Percentiles rank a stretch among this genome's conserved stretches.
Evolutionary conservation across 352 stramenopile genomes (phyloP).

Genomic region (Pythium guiyangense): DNA sequence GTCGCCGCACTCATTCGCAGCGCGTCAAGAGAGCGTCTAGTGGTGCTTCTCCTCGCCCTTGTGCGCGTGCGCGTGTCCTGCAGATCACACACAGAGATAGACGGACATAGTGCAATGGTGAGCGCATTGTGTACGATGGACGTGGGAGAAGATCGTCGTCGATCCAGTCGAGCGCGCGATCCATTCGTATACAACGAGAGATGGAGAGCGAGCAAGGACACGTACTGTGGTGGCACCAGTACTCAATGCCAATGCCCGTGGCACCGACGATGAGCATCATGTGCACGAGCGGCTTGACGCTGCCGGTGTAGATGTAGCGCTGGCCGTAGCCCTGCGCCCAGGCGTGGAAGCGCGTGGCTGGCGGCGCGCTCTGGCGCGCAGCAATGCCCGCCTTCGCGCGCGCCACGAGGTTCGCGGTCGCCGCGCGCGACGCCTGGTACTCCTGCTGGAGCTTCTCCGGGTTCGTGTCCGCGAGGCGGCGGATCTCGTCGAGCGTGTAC

Average conservation of each 20-base stretch:
- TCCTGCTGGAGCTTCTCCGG: slow-evolving; percentile 66
- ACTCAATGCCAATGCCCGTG: slow-evolving; percentile 54
- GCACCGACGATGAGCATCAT: slow-evolving; percentile 70
- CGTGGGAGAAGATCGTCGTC: too few relatives aligned
- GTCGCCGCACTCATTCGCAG: neutral
- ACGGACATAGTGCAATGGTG: neutral
- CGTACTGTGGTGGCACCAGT: slow-evolving; percentile 64
- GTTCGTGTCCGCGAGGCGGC: slow-evolving; percentile 66
- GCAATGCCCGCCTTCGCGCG: slow-evolving; percentile 61
- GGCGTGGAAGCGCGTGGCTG: slow-evolving; percentile 53
- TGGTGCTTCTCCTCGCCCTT: slow-evolving; percentile 50
- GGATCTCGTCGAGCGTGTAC: slow-evolving; percentile 80
- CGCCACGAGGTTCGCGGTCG: slow-evolving; percentile 61
- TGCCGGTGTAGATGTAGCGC: slow-evolving; percentile 73
- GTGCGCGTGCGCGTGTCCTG: slow-evolving; percentile 46
- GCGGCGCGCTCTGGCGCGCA: slow-evolving; percentile 45
- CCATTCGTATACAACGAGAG: neutral
- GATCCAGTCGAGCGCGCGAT: too few relatives aligned
- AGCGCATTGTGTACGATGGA: too few relatives aligned
- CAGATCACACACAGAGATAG: neutral
- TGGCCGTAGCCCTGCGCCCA: slow-evolving; percentile 72
- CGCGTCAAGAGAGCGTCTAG: slow-evolving; percentile 22
- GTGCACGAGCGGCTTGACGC: slow-evolving; percentile 62
- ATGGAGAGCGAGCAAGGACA: slow-evolving; percentile 2
- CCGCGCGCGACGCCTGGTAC: slow-evolving; percentile 58